These are phyloP conservation scores for Phascolomyces articulosus DNA, from an alignment of 371 early-diverging fungal genomes.

Conservation along the genomic window DNA sequence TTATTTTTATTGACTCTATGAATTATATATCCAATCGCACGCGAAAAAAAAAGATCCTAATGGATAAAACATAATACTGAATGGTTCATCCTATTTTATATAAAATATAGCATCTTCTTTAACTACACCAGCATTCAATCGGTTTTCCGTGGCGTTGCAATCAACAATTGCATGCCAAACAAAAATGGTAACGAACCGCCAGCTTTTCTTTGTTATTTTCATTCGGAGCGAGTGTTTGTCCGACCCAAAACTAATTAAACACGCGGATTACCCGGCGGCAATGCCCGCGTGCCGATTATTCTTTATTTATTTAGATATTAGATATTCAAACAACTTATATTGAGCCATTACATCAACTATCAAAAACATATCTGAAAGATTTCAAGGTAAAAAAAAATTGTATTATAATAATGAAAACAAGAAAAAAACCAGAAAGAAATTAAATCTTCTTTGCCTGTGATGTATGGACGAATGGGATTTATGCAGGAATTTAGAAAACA, in stretches of 20 bases:
- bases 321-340: constrained; percentile 55
- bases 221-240: not conserved
- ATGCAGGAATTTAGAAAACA: constrained; percentile 52
- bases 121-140: constrained; percentile 32
- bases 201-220: not conserved
- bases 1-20: too few relatives aligned
- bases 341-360: constrained; percentile 58
- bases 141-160: constrained; percentile 49
- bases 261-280: not conserved
- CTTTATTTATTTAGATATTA: constrained; percentile 31
- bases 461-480: not conserved
- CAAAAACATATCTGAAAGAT: constrained; percentile 62
- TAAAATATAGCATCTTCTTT: constrained; percentile 15
- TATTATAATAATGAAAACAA: not conserved
- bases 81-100: too few relatives aligned
- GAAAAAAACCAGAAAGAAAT: not conserved
- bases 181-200: constrained; percentile 43
- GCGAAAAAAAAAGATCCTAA: too few relatives aligned
- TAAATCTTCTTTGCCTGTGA: too few relatives aligned
- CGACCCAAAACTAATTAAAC: constrained; percentile 4
- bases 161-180: constrained; percentile 51
- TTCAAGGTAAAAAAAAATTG: constrained; percentile 41
- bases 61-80: too few relatives aligned
- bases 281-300: not conserved
- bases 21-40: too few relatives aligned